Evolutionary conservation across 371 early-diverging fungal genomes (phyloP).

Genomic region (Mucor velutinosus): DNA sequence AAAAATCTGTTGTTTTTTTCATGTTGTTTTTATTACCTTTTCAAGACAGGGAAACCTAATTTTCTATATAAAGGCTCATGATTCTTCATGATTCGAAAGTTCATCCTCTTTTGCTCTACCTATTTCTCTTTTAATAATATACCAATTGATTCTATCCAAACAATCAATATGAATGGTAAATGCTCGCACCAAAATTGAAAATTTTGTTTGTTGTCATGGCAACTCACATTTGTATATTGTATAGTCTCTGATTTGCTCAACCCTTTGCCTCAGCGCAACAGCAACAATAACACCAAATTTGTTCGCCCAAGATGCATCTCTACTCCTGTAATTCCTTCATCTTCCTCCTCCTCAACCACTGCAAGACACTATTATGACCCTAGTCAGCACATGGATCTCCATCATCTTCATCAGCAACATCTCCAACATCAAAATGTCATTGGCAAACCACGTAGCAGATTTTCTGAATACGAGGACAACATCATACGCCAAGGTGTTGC

Average conservation of each 20-base stretch:
- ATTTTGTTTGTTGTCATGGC: background rate
- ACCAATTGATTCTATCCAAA: background rate
- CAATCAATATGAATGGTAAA: constrained; percentile 17
- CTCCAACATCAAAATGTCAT: constrained; percentile 1
- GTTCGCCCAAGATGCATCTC: constrained; percentile 22
- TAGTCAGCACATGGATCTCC: background rate
- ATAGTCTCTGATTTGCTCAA: constrained; percentile 26
- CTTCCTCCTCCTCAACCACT: background rate
- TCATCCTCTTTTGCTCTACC: background rate
- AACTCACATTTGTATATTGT: background rate
- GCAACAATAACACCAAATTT: background rate
- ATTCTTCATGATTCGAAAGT: background rate
- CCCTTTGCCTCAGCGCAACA: constrained; percentile 7
- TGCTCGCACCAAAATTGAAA: background rate
- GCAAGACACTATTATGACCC: background rate
- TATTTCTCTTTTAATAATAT: background rate
- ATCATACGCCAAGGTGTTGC: constrained; percentile 51
- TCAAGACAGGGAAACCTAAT: constrained; percentile 8
- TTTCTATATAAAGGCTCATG: background rate
- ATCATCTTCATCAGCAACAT: constrained; percentile 2
- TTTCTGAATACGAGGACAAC: constrained; percentile 47
- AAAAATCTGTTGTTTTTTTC: constrained; percentile 3
- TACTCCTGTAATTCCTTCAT: constrained; percentile 9
- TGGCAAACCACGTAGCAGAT: constrained; percentile 49
- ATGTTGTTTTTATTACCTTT: constrained; percentile 18